Conservation (phyloP, 1,139 yeast species). For the Geotrichum restrictum region DNA sequence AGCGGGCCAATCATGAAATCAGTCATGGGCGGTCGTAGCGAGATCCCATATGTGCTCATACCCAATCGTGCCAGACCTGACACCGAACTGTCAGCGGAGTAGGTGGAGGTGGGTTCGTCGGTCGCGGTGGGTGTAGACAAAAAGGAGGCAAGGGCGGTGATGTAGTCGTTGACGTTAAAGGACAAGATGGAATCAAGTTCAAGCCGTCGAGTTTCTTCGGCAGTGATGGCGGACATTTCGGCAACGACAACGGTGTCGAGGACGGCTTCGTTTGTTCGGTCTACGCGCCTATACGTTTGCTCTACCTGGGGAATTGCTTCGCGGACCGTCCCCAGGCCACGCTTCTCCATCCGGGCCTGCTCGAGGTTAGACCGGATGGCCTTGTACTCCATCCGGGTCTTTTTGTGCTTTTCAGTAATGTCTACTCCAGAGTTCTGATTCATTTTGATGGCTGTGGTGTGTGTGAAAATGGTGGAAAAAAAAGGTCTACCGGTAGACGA, state of each 20-base stretch:
- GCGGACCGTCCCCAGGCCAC: constrained; percentile 12
- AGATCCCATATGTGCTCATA: constrained; percentile 46
- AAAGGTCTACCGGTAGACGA: no score
- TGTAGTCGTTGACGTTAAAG: constrained; percentile 49
- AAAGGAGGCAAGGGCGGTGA: constrained; percentile 42
- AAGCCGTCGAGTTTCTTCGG: constrained; percentile 20
- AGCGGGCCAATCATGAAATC: constrained; percentile 73
- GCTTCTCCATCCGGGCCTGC: constrained; percentile 10
- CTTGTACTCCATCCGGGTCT: constrained; percentile 15
- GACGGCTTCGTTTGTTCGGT: constrained; percentile 25
- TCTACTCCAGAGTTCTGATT: no score
- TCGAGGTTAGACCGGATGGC: constrained; percentile 15
- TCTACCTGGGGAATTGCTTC: constrained; percentile 18
- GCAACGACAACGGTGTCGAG: constrained; percentile 23
- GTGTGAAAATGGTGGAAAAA: not conserved
- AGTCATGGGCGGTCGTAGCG: constrained; percentile 48
- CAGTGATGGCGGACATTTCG: constrained; percentile 21
- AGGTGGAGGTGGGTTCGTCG: constrained; percentile 5
- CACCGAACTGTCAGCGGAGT: not conserved
- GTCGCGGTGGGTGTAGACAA: constrained; percentile 34
- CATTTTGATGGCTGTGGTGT: not conserved
- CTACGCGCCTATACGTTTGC: constrained; percentile 21
- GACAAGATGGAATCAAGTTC: constrained; percentile 30
- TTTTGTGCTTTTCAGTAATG: constrained; percentile 3
- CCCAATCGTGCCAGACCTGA: constrained; percentile 45